Percentiles rank a stretch among this genome's conserved stretches.
These are phyloP conservation scores for Paramecium primaurelia DNA, from an alignment of 73 alveolate species.

Conservation along the genomic window DNA sequence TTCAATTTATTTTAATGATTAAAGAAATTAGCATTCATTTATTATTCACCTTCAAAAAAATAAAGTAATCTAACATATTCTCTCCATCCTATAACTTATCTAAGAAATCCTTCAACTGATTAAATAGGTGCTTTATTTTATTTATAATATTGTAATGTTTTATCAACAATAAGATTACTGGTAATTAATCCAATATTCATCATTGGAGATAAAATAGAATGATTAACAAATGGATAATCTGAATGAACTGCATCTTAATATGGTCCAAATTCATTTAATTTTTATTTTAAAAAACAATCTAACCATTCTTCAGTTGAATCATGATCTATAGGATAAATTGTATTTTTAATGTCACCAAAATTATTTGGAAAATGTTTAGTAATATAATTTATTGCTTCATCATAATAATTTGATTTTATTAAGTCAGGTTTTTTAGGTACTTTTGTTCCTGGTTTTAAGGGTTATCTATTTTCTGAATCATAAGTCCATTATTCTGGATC, in stretches of 20 bases:
- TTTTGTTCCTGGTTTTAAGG: not conserved
- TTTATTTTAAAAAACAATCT: not conserved
- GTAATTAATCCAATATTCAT: not conserved
- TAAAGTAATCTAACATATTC: not conserved
- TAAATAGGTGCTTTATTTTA: not conserved
- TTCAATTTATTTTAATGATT: not conserved
- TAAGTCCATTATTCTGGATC: slow-evolving; percentile 1
- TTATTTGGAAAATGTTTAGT: not conserved
- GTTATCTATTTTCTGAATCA: not conserved
- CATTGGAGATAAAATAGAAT: slow-evolving; percentile 1
- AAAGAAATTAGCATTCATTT: slow-evolving; percentile 1
- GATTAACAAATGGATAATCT: not conserved
- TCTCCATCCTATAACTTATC: not conserved
- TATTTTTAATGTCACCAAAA: not conserved
- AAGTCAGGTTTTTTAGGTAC: not conserved
- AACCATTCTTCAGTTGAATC: not conserved
- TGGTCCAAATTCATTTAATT: not conserved
- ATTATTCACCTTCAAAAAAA: not conserved
- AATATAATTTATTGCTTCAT: not conserved
- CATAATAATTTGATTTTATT: not conserved
- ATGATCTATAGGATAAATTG: slow-evolving; percentile 3
- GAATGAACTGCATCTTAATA: not conserved
- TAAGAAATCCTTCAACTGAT: not conserved
- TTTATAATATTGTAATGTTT: not conserved
- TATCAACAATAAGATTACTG: not conserved